Conservation (phyloP, 1,284 basidiomycete species). For the Phellopilus nigrolimitatus region DNA sequence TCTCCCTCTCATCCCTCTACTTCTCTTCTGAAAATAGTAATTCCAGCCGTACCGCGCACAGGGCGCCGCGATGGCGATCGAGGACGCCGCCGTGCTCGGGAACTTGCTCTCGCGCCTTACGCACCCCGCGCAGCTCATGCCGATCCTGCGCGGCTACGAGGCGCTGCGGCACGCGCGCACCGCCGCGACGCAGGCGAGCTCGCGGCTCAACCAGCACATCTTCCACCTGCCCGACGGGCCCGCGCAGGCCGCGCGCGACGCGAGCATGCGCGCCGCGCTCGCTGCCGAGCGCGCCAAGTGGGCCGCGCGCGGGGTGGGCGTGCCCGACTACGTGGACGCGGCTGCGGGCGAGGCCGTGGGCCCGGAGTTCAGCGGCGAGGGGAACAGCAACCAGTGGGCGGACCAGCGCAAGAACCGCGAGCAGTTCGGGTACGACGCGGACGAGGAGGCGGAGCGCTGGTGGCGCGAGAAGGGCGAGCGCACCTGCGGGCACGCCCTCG, state of each 20-base stretch:
- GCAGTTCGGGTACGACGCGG: conserved; percentile 27
- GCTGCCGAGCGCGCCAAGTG: conserved; percentile 15
- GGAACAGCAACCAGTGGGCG: conserved; percentile 27
- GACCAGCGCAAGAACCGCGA: conserved; percentile 24
- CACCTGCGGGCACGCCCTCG: conserved; percentile 11
- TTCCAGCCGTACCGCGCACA: conserved; percentile 29
- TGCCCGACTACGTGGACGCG: not conserved
- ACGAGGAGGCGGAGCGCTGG: conserved; percentile 24
- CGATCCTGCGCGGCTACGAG: conserved; percentile 45
- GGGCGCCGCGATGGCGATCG: conserved; percentile 37
- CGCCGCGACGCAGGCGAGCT: conserved; percentile 33
- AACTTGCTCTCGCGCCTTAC: conserved; percentile 42
- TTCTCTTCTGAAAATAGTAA: no score
- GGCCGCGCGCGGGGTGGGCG: not conserved
- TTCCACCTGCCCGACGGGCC: conserved; percentile 36
- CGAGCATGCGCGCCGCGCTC: conserved; percentile 31
- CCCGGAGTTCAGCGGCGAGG: conserved; percentile 14
- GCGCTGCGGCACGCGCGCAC: conserved; percentile 43
- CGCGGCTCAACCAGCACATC: conserved; percentile 37
- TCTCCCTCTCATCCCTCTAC: not conserved
- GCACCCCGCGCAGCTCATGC: conserved; percentile 35
- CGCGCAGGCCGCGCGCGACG: conserved; percentile 38
- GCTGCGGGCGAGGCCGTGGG: not conserved
- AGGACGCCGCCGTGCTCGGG: conserved; percentile 51
- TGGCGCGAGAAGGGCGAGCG: conserved; percentile 23